phyloP scores from a whole-genome alignment of 306 rosid species.

The Prinsepia uniflora region DNA sequence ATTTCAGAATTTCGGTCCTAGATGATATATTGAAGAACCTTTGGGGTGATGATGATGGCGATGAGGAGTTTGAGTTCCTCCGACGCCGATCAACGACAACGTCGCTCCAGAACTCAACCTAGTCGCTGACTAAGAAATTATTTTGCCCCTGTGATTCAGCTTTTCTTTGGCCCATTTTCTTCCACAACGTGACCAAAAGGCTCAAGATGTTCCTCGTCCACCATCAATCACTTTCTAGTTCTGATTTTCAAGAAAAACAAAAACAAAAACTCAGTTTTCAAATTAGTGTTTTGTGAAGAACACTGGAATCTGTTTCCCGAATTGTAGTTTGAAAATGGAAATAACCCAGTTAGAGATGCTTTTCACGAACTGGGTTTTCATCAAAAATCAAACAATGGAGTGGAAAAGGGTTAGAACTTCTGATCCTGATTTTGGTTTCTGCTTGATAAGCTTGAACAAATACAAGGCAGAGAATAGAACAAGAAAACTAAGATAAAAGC shows the following conservation, averaged over 20 bases:
- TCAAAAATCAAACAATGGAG: background rate
- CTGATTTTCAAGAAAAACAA: slow-evolving; percentile 7
- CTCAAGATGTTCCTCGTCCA: slow-evolving; percentile 47
- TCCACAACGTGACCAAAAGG: slow-evolving; percentile 26
- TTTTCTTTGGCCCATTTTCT: slow-evolving; percentile 32
- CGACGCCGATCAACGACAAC: too few relatives aligned
- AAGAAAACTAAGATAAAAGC: background rate
- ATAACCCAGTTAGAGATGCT: slow-evolving; percentile 9
- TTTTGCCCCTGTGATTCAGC: too few relatives aligned
- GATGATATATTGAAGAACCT: too few relatives aligned
- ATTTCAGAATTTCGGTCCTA: too few relatives aligned
- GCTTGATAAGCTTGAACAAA: background rate
- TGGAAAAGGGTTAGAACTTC: background rate
- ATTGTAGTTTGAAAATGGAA: background rate
- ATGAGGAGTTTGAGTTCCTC: too few relatives aligned
- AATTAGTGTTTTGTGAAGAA: background rate
- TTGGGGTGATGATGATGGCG: too few relatives aligned
- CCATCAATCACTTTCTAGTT: slow-evolving; percentile 31
- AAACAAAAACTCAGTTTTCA: background rate
- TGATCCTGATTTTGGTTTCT: background rate
- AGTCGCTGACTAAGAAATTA: too few relatives aligned
- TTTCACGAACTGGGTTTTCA: background rate
- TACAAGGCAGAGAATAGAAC: background rate
- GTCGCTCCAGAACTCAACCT: too few relatives aligned
- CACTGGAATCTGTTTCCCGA: background rate